Evolutionary conservation across 805 yeast genomes (phyloP).

Genomic region (Sugiyamaella marilandica): DNA sequence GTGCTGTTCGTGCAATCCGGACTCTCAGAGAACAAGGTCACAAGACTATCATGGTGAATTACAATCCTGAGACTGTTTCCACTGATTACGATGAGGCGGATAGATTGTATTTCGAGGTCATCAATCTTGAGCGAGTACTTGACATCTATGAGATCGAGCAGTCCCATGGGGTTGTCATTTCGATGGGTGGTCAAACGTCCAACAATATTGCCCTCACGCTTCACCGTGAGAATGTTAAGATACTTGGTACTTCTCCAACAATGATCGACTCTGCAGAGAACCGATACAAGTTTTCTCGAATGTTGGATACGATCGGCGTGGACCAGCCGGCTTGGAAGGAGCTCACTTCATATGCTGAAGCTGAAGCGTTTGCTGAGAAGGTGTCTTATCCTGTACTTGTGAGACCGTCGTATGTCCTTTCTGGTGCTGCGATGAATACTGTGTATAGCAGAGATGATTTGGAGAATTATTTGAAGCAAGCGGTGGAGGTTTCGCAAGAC

Average conservation of each 20-base stretch:
- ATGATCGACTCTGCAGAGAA: slow-evolving; percentile 98
- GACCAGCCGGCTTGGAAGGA: slow-evolving; percentile 99
- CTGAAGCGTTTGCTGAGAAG: slow-evolving; percentile 83
- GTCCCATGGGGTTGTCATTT: slow-evolving; percentile 85
- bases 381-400: slow-evolving; percentile 94
- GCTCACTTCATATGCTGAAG: slow-evolving; percentile 86
- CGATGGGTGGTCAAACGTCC: slow-evolving; percentile 99
- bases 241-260: slow-evolving; percentile 95
- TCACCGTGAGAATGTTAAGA: slow-evolving; percentile 91
- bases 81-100: slow-evolving; percentile 99
- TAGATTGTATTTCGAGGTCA: slow-evolving; percentile 91
- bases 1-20: slow-evolving; percentile 96
- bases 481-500: slow-evolving; percentile 95
- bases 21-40: slow-evolving; percentile 80
- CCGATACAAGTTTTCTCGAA: slow-evolving; percentile 94
- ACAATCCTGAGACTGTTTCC: slow-evolving; percentile 98
- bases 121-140: slow-evolving; percentile 86
- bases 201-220: slow-evolving; percentile 91
- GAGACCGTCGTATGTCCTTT: slow-evolving; percentile 93
- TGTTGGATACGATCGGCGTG: slow-evolving; percentile 93
- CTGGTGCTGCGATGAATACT: slow-evolving; percentile 99
- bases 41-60: slow-evolving; percentile 94
- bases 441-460: slow-evolving; percentile 86
- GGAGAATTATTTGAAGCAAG: slow-evolving; percentile 82
- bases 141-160: slow-evolving; percentile 92